Base-by-base conservation (phyloP, 768 basidiomycete species). In the Boletus speciosus region DNA sequence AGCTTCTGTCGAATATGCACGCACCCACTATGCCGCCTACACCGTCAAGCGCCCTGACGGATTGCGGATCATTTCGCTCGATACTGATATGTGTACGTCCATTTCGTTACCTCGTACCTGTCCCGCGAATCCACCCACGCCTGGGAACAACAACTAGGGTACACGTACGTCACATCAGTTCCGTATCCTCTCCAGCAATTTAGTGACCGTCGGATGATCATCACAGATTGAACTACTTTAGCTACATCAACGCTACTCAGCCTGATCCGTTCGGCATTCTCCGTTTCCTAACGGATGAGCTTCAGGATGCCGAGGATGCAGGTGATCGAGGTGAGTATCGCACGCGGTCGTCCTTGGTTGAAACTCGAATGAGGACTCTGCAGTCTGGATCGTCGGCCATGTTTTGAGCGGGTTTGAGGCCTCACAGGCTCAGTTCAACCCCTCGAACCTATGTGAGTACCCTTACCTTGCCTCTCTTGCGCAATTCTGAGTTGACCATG, bases 361-460 rank as follows among this genome's bases (percentile, higher is more conserved):
- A 32, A 12, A 7, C 14, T 46, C 25, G 5, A 11, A 14, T 21
- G 44, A 34, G 23, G 4, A 25, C n/a, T 4, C 4, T 39, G 37
- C 36, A 78, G 79, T 74, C 10, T 81, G 78, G 76, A 75, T 81
- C 42, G 42, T 81, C 6, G 80, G 80, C 3, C 80, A 80, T 45
- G 80, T 81, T 35, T 64, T 78, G 36, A 71, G 65, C 4, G 80
- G 80, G 35, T 81, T 77, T 74, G 75, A 73, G 42, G 77, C 74
- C 0, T 64, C 74, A 0, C 71, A 79, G 55, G 53, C 72, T 5
- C 61, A 80, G 31, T 57, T 66, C 39, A 75, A 75, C 59, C 78
- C 78, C 1, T 73, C 72, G 6, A 72, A 81, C 59, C 62, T 78
- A 6, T 79, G 78, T 78, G 54, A 56, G 77, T 63, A 9, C 12